These are phyloP conservation scores for Skeletonema menzelii DNA, from an alignment of 108 stramenopile species.

Conservation along the genomic window DNA sequence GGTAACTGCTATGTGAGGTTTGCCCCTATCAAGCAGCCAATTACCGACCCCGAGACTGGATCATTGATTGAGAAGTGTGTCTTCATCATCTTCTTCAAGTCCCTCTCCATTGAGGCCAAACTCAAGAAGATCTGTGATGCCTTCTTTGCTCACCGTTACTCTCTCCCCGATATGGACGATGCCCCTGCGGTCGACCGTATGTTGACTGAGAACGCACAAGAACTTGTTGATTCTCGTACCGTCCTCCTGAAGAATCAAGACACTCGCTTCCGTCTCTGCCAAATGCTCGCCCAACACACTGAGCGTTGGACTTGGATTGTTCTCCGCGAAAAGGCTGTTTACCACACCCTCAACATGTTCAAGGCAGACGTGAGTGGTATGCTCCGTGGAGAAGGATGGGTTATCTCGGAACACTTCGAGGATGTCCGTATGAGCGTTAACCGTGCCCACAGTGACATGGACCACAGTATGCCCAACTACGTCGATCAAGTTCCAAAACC, in stretches of 20 bases:
- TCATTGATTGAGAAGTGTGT: conserved; percentile 86
- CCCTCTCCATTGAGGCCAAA: conserved; percentile 89
- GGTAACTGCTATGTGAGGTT: conserved; percentile 98
- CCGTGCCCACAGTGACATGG: conserved; percentile 89
- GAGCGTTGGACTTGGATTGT: conserved; percentile 94
- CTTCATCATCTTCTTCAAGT: conserved; percentile 98
- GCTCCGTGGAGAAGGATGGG: conserved; percentile 98
- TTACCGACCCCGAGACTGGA: conserved; percentile 87
- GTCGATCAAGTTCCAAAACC: conserved; percentile 88
- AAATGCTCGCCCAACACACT: conserved; percentile 81
- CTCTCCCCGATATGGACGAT: conserved; percentile 94
- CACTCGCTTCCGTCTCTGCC: conserved; percentile 90
- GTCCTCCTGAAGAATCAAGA: conserved; percentile 97
- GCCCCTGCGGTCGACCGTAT: conserved; percentile 76
- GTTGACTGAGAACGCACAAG: conserved; percentile 88
- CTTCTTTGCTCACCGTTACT: conserved; percentile 93
- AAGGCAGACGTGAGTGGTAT: conserved; percentile 94
- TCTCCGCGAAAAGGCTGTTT: conserved; percentile 91
- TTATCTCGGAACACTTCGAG: conserved; percentile 75
- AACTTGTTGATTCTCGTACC: conserved; percentile 86
- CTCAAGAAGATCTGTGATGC: conserved; percentile 98
- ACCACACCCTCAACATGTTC: conserved; percentile 98
- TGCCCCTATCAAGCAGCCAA: conserved; percentile 91
- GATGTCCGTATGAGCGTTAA: conserved; percentile 78
- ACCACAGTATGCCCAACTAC: conserved; percentile 84